phyloP scores from a whole-genome alignment of 495 filamentous ascomycete genomes.

The Hypoxylon subgilvum region DNA sequence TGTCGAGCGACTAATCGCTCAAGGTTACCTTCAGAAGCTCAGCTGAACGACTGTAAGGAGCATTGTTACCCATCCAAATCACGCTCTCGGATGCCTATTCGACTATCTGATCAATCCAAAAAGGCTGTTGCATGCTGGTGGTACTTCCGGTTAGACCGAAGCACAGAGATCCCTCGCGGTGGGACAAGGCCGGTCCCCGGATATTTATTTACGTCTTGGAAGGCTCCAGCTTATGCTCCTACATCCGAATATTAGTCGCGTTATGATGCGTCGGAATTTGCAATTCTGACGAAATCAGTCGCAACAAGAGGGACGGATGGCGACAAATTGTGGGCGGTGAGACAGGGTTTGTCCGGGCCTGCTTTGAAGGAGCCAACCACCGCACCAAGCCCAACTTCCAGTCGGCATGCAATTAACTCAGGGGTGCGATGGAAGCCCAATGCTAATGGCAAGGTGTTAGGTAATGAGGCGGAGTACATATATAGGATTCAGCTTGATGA shows the following conservation, averaged over 20 bases:
- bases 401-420: constrained; percentile 17
- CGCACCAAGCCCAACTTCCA: constrained; percentile 14
- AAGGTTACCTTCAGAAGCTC: constrained; percentile 95
- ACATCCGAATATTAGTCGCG: constrained; percentile 7
- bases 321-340: constrained; percentile 17
- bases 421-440: constrained; percentile 18
- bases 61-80: too few species aligned
- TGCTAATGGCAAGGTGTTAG: constrained; percentile 5
- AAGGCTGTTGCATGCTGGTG: background rate
- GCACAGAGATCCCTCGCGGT: constrained; percentile 9
- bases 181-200: constrained; percentile 24
- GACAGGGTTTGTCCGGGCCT: constrained; percentile 20
- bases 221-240: constrained; percentile 4
- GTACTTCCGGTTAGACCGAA: constrained; percentile 17
- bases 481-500: constrained; percentile 9
- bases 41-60: constrained; percentile 60
- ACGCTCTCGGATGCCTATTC: too few species aligned
- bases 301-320: constrained; percentile 26
- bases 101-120: background rate
- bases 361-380: constrained; percentile 13
- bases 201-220: constrained; percentile 23
- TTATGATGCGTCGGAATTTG: constrained; percentile 24
- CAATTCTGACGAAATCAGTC: constrained; percentile 37
- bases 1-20: constrained; percentile 91
- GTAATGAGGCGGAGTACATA: constrained; percentile 8